phyloP scores from a whole-genome alignment of 345 rosid species.

The Barbarea vulgaris region DNA sequence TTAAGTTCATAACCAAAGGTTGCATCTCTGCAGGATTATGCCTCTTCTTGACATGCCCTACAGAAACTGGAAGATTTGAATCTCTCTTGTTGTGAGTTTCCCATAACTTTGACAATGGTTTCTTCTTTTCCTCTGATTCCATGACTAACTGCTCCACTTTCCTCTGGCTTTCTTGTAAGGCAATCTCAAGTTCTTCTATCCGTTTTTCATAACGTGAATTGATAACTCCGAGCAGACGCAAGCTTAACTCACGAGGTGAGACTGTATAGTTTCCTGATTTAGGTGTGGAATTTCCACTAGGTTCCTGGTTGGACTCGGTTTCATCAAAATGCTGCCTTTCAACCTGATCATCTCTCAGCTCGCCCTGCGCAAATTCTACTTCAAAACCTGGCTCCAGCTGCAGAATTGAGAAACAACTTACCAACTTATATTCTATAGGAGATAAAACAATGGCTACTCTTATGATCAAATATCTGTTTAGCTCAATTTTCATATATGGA shows the following conservation, averaged over 20 bases:
- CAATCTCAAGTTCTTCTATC: conserved; percentile 57
- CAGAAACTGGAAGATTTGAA: conserved; percentile 16
- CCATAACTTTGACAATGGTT: conserved; percentile 34
- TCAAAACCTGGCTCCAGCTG: conserved; percentile 66
- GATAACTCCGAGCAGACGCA: conserved; percentile 74
- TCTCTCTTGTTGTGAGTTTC: conserved; percentile 27
- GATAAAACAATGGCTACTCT: not conserved
- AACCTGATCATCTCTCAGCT: conserved; percentile 43
- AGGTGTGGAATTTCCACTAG: conserved; percentile 49
- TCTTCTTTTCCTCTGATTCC: conserved; percentile 50
- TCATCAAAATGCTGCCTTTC: conserved; percentile 32
- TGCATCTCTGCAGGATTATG: conserved; percentile 33
- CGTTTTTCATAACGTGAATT: conserved; percentile 50
- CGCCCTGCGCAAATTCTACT: conserved; percentile 66
- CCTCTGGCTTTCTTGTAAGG: conserved; percentile 67
- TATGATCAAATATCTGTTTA: conserved; percentile 22
- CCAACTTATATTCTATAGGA: not conserved
- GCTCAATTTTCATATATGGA: conserved; percentile 50
- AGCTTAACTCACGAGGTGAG: conserved; percentile 74
- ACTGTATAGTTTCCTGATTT: conserved; percentile 62
- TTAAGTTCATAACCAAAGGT: conserved; percentile 64
- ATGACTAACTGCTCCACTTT: conserved; percentile 45
- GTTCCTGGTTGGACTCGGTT: conserved; percentile 47
- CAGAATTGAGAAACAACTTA: conserved; percentile 26
- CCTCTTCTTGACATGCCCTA: not conserved